Evolutionary conservation across 148 eudicot species (phyloP).

Genomic region (Dianthus caryophyllus): DNA sequence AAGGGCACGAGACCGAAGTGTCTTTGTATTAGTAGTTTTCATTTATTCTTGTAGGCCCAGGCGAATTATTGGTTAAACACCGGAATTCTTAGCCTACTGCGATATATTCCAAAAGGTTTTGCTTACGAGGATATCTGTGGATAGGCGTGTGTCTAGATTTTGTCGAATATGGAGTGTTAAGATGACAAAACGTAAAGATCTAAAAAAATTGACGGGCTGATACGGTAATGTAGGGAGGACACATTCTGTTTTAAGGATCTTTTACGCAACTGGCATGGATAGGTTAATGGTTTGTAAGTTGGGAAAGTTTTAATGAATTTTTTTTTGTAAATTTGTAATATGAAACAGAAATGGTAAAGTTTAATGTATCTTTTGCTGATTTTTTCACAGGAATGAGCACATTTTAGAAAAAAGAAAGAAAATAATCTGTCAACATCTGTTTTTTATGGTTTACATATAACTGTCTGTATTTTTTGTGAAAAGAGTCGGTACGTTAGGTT

Average conservation of each 20-base stretch:
- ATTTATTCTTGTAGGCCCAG: neutral
- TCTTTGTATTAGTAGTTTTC: neutral
- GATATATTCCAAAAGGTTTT: constrained; percentile 1
- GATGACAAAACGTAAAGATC: constrained; percentile 1
- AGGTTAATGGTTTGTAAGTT: constrained; percentile 9
- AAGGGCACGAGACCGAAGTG: neutral
- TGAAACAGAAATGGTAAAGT: neutral
- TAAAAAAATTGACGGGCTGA: constrained; percentile 1
- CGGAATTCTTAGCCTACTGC: constrained; percentile 2
- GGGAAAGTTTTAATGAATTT: constrained; percentile 14
- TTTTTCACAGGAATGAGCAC: neutral
- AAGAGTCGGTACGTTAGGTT: too few relatives aligned
- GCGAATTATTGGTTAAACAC: constrained; percentile 1
- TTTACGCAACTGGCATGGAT: neutral
- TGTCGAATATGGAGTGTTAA: neutral
- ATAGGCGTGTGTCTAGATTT: constrained; percentile 3
- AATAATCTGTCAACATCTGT: neutral
- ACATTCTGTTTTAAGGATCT: neutral
- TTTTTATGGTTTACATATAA: neutral
- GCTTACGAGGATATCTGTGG: constrained; percentile 4
- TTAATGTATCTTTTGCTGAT: neutral
- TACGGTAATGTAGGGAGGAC: neutral
- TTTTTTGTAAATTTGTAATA: constrained; percentile 10
- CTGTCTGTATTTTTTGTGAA: too few relatives aligned
- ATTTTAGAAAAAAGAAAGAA: neutral